Conservation (phyloP, 176 grass and related monocot genomes). For the Secale cereale region DNA sequence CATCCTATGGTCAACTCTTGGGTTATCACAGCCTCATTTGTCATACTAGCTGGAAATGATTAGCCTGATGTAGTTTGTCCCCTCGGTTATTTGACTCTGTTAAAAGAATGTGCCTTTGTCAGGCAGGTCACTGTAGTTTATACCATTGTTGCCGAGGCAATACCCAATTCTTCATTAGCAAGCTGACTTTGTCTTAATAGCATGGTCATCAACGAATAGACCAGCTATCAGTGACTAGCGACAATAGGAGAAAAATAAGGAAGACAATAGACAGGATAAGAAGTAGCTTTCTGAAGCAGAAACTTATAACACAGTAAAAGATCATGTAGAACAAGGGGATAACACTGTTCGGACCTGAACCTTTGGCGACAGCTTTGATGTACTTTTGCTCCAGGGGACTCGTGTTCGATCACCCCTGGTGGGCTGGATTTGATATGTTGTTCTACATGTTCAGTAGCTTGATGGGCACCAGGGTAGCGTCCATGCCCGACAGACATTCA, state of each 20-base stretch:
- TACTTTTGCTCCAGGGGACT: too few species aligned
- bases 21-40: neutral
- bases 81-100: neutral
- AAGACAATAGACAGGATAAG: too few species aligned
- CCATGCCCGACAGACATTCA: too few species aligned
- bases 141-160: neutral
- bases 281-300: too few species aligned
- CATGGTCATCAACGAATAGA: neutral
- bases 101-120: neutral
- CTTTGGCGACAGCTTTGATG: too few species aligned
- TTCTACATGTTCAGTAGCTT: too few species aligned
- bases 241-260: neutral
- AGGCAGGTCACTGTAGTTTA: neutral
- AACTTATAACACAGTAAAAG: neutral
- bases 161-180: too few species aligned
- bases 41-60: neutral
- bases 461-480: too few species aligned
- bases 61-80: neutral
- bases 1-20: neutral
- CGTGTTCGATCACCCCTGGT: too few species aligned
- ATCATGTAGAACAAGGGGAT: neutral
- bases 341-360: too few species aligned
- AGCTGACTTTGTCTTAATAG: neutral
- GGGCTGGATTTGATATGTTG: too few species aligned
- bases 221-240: neutral